A percentile compares a stretch with the other conserved stretches of the same genome.
Evolutionary conservation across 2,329 filamentous ascomycete species (phyloP).

Genomic region (Diaporthe sp.): DNA sequence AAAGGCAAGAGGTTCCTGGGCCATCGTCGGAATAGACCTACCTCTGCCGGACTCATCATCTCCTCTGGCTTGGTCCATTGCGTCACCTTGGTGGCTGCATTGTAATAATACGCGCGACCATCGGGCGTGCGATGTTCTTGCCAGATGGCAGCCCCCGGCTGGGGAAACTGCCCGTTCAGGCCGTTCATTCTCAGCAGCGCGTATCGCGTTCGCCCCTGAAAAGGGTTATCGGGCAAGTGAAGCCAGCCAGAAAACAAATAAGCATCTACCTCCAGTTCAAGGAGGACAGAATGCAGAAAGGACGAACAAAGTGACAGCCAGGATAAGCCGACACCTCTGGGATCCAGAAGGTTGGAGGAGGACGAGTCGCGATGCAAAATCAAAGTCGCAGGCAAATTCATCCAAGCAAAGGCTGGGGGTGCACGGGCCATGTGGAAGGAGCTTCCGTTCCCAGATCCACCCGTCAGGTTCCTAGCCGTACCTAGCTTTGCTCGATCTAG

Average conservation of each 20-base stretch:
- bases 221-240: not conserved
- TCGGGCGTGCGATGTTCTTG: constrained; percentile 85
- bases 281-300: not conserved
- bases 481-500: not conserved
- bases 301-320: not conserved
- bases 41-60: constrained; percentile 86
- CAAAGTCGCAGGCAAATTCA: constrained; percentile 21
- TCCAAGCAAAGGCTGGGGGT: not conserved
- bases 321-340: not conserved
- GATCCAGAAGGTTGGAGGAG: not conserved
- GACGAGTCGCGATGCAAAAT: constrained; percentile 11
- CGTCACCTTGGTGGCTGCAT: constrained; percentile 85
- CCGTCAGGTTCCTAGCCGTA: not conserved
- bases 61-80: constrained; percentile 96
- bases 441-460: constrained; percentile 34
- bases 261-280: not conserved
- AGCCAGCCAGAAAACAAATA: not conserved
- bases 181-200: constrained; percentile 67
- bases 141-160: constrained; percentile 68
- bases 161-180: constrained; percentile 57
- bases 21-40: constrained; percentile 54
- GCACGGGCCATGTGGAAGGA: constrained; percentile 26
- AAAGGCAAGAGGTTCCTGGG: constrained; percentile 43
- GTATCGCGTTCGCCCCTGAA: not conserved
- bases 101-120: constrained; percentile 92